A percentile compares a stretch with the other conserved stretches of the same genome.
These are phyloP conservation scores for Schizophyllum amplum DNA, from an alignment of 1,284 basidiomycete species.

Conservation along the genomic window DNA sequence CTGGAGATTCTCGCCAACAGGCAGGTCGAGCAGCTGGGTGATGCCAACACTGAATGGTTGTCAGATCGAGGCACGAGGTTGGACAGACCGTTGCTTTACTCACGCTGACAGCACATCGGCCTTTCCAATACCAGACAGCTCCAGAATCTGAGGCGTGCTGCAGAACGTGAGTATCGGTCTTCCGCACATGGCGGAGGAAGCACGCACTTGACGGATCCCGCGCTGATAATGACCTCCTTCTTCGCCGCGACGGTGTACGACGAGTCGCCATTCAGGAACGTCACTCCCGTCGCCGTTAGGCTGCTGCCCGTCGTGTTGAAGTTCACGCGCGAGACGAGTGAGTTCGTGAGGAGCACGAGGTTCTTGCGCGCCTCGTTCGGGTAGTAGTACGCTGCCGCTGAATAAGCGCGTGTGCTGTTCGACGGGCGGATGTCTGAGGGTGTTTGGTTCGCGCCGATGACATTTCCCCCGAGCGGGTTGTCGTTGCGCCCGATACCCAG, in stretches of 20 bases:
- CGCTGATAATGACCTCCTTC: slow-evolving; percentile 7
- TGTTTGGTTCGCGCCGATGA: slow-evolving; percentile 10
- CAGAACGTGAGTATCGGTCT: background rate
- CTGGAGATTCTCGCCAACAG: background rate
- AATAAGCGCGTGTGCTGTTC: slow-evolving; percentile 7
- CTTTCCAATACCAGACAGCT: slow-evolving; percentile 10
- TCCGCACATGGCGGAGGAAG: background rate
- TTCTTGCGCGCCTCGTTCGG: slow-evolving; percentile 7
- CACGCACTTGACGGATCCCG: slow-evolving; percentile 3
- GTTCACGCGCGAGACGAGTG: slow-evolving; percentile 4
- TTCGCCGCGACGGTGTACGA: background rate
- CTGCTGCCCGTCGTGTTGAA: background rate
- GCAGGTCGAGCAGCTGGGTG: background rate
- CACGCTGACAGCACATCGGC: background rate
- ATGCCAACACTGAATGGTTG: background rate
- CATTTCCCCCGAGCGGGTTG: slow-evolving; percentile 9
- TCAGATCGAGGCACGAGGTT: background rate
- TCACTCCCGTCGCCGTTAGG: slow-evolving; percentile 2
- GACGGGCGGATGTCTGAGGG: slow-evolving; percentile 6
- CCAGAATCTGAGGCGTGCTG: slow-evolving; percentile 10
- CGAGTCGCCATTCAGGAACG: background rate
- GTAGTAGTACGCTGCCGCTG: slow-evolving; percentile 10
- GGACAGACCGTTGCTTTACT: background rate
- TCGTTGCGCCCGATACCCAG: slow-evolving; percentile 8
- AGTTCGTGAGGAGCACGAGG: too few relatives aligned